Conservation (phyloP, 257 asterid genomes). For the Scutellaria minor region DNA sequence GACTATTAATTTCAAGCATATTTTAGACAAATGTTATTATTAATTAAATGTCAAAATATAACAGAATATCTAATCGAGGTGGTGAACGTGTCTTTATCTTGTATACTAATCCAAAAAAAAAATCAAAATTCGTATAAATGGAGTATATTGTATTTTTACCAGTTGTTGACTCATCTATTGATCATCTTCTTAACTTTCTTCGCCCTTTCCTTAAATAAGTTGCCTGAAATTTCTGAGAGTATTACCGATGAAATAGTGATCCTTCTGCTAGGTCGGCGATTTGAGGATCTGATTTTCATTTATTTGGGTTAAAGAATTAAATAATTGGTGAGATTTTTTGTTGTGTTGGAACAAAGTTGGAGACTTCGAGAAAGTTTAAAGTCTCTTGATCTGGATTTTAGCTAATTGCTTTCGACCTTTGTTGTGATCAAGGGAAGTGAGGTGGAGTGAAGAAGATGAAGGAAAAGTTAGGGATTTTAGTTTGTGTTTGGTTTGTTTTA, state of each 20-base stretch:
- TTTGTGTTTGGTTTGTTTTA: slow-evolving; percentile 52
- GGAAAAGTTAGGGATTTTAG: slow-evolving; percentile 46
- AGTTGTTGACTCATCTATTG: slow-evolving; percentile 34
- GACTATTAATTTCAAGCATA: too few relatives aligned
- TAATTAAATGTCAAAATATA: too few relatives aligned
- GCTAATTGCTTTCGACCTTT: slow-evolving; percentile 15
- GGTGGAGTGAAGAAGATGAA: slow-evolving; percentile 46
- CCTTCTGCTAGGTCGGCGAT: slow-evolving; percentile 34
- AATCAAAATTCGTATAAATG: too few relatives aligned
- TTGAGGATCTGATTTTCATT: slow-evolving; percentile 34
- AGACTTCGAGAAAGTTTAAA: slow-evolving; percentile 9
- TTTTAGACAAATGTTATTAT: too few relatives aligned
- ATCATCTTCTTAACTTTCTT: slow-evolving; percentile 1
- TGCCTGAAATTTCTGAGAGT: slow-evolving; percentile 22
- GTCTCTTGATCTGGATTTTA: slow-evolving; percentile 29
- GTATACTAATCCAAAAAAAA: too few relatives aligned
- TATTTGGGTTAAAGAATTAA: slow-evolving; percentile 6
- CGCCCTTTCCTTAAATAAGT: background rate
- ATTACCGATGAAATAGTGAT: background rate
- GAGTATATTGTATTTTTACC: slow-evolving; percentile 15
- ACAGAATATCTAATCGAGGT: too few relatives aligned
- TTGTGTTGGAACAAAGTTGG: slow-evolving; percentile 16
- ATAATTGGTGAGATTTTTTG: slow-evolving; percentile 13
- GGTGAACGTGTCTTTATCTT: too few relatives aligned
- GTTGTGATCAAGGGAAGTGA: slow-evolving; percentile 30